Evolutionary conservation across 2,329 filamentous ascomycete species (phyloP).

Genomic region (Colletotrichum australisinense): DNA sequence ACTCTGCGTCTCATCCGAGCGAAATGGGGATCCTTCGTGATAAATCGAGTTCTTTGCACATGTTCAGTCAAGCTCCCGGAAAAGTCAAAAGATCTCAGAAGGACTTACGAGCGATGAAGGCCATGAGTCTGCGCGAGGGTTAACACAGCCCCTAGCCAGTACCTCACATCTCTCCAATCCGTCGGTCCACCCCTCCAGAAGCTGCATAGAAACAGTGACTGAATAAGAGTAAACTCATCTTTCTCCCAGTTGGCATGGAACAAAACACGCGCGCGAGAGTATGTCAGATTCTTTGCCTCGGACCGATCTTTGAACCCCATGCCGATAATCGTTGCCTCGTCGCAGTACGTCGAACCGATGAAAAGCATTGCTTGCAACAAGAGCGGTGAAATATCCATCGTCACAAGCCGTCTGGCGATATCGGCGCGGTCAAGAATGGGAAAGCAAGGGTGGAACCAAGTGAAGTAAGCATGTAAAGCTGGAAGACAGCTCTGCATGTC

Average conservation of each 20-base stretch:
- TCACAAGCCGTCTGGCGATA: conserved; percentile 51
- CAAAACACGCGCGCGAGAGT: conserved; percentile 59
- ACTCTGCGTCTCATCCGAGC: conserved; percentile 57
- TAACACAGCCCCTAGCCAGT: conserved; percentile 63
- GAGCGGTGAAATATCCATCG: conserved; percentile 58
- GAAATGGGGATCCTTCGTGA: conserved; percentile 24
- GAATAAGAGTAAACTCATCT: conserved; percentile 60
- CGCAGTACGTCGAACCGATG: conserved; percentile 64
- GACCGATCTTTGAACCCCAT: conserved; percentile 61
- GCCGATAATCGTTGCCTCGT: conserved; percentile 53
- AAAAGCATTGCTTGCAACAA: conserved; percentile 65
- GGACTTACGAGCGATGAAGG: conserved; percentile 50
- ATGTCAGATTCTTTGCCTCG: conserved; percentile 61
- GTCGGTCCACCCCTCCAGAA: conserved; percentile 64
- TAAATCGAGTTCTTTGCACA: neutral
- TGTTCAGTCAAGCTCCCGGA: rapidly evolving
- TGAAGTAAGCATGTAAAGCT: conserved; percentile 61
- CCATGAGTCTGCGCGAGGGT: conserved; percentile 62
- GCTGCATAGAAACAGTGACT: conserved; percentile 65
- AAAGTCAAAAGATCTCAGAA: conserved; percentile 23
- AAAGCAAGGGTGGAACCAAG: conserved; percentile 68
- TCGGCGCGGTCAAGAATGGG: conserved; percentile 62
- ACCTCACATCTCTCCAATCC: conserved; percentile 59
- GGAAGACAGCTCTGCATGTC: conserved; percentile 36
- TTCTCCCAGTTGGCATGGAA: conserved; percentile 66